Percentiles rank a stretch among this genome's conserved stretches.
Conservation (phyloP, 2,329 filamentous ascomycete genomes). For the Colletotrichum neosansevieriae region DNA sequence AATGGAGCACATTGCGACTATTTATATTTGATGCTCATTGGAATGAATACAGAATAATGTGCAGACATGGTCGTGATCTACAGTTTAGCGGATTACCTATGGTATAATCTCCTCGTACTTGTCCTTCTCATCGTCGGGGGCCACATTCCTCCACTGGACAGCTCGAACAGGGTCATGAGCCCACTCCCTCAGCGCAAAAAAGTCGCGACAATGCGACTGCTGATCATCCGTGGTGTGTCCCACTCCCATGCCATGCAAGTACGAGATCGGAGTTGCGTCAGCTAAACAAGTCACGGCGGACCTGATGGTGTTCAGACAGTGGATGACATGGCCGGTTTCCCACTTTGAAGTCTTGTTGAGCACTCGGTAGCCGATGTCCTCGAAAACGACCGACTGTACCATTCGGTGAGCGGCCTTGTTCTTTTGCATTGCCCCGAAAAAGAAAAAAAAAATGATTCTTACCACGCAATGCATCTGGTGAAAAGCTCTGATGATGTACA, state of each 20-base stretch:
- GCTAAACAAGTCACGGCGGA: slow-evolving; percentile 26
- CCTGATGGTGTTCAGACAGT: slow-evolving; percentile 28
- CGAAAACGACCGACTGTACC: slow-evolving; percentile 21
- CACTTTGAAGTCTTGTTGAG: slow-evolving; percentile 32
- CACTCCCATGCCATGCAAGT: slow-evolving; percentile 28
- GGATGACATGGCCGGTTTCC: slow-evolving; percentile 25
- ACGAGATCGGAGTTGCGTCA: slow-evolving; percentile 28
- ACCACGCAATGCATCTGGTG: slow-evolving; percentile 36
- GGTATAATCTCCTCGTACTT: slow-evolving; percentile 11
- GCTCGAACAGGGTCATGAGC: slow-evolving; percentile 24
- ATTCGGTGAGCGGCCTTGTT: too few relatives aligned
- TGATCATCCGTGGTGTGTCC: slow-evolving; percentile 33
- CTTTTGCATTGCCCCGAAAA: too few relatives aligned
- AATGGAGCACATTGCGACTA: too few relatives aligned
- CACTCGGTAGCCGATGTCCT: slow-evolving; percentile 26
- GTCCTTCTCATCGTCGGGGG: slow-evolving; percentile 30
- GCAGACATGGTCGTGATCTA: too few relatives aligned
- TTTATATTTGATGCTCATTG: too few relatives aligned
- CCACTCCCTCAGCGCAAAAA: slow-evolving; percentile 31
- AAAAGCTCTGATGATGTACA: slow-evolving; percentile 32
- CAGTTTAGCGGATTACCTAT: not conserved
- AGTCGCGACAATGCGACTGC: slow-evolving; percentile 26
- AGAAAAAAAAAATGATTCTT: not conserved
- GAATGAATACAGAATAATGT: too few relatives aligned
- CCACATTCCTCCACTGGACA: slow-evolving; percentile 20